These are phyloP conservation scores for Pseudogymnoascus destructans DNA, from an alignment of 2,329 filamentous ascomycete genomes.

Conservation along the genomic window DNA sequence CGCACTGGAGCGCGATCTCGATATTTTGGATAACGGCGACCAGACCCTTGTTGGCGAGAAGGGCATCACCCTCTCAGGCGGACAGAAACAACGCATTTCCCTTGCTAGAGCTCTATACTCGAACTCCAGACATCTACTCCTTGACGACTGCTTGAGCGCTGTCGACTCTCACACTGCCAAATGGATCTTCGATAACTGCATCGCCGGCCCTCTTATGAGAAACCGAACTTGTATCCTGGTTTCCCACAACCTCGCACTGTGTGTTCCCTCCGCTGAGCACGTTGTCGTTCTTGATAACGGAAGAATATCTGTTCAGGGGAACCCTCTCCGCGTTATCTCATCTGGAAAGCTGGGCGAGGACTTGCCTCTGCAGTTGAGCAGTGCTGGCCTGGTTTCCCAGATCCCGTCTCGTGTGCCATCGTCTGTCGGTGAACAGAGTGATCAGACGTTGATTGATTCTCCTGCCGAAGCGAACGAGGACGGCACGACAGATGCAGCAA, in stretches of 20 bases:
- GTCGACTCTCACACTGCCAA: conserved; percentile 96
- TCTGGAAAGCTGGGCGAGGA: conserved; percentile 88
- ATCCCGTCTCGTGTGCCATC: conserved; percentile 69
- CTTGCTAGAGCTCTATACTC: conserved; percentile 96
- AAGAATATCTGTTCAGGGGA: conserved; percentile 62
- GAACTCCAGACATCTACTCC: conserved; percentile 74
- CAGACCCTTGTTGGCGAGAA: conserved; percentile 93
- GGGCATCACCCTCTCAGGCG: conserved; percentile 89
- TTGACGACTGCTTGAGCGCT: conserved; percentile 92
- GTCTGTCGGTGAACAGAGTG: conserved; percentile 51
- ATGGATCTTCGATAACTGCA: conserved; percentile 92
- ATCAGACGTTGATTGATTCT: conserved; percentile 36
- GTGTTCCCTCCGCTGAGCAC: conserved; percentile 65
- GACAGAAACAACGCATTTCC: conserved; percentile 95
- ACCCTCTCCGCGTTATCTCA: conserved; percentile 61
- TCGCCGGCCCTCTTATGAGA: conserved; percentile 79
- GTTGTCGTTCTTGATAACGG: conserved; percentile 84
- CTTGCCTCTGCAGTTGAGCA: conserved; percentile 58
- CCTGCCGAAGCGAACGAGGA: conserved; percentile 34
- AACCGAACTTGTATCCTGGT: conserved; percentile 86
- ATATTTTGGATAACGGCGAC: conserved; percentile 86
- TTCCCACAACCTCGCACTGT: conserved; percentile 87
- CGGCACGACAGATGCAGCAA: conserved; percentile 24
- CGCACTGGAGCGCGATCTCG: conserved; percentile 77
- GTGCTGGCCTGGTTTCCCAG: conserved; percentile 56